Percentiles rank a stretch among this genome's conserved stretches.
Conservation (phyloP, 1,139 yeast species). For the Yamadazyma buinensis region DNA sequence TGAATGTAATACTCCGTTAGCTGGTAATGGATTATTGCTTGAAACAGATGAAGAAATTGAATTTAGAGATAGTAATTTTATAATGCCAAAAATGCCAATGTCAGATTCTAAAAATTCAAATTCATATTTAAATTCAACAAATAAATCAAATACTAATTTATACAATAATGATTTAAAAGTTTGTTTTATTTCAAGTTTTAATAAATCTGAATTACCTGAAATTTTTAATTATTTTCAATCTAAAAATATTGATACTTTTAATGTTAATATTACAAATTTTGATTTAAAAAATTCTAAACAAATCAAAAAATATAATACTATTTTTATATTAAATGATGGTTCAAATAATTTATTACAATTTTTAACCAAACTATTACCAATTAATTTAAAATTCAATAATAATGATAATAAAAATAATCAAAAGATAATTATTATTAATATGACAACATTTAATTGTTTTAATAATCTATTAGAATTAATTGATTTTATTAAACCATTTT, state of each 20-base stretch:
- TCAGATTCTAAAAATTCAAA: background rate
- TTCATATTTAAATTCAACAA: too few relatives aligned
- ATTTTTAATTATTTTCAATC: constrained; percentile 16
- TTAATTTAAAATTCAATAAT: background rate
- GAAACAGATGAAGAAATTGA: constrained; percentile 43
- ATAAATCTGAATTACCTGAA: constrained; percentile 18
- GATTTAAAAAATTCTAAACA: constrained; percentile 9
- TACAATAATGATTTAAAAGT: constrained; percentile 1
- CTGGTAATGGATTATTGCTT: constrained; percentile 28
- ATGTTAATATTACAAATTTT: constrained; percentile 18
- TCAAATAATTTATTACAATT: constrained; percentile 26
- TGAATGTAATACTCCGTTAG: background rate
- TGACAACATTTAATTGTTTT: constrained; percentile 41
- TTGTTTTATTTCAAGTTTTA: constrained; percentile 1
- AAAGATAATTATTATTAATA: constrained; percentile 35
- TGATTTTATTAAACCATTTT: constrained; percentile 31
- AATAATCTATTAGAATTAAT: constrained; percentile 37
- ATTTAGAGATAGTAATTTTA: constrained; percentile 29
- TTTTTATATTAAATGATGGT: constrained; percentile 42
- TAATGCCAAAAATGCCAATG: constrained; percentile 31
- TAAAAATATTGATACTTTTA: constrained; percentile 7
- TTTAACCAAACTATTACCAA: constrained; percentile 13
- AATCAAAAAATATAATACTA: constrained; percentile 22
- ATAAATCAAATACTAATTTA: background rate
- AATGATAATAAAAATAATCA: constrained; percentile 14